Evolutionary conservation across 73 alveolate species (phyloP), one percentile per base, ranked within the genome.

Genomic region (Blepharisma japonicum): DNA sequence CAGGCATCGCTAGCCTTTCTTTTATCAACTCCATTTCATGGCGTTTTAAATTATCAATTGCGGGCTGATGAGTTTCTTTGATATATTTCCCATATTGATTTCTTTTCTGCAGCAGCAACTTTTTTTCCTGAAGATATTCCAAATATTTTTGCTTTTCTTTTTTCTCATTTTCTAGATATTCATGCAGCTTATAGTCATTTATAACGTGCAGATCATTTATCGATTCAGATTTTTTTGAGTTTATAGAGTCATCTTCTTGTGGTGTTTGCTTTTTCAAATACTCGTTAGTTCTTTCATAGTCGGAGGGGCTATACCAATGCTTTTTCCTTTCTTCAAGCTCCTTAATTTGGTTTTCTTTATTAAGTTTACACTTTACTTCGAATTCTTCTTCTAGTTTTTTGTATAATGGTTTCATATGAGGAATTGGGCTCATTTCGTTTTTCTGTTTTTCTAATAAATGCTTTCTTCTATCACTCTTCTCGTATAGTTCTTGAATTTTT

Each of bases 91-190:
- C 74, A 61, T 61, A 61, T 61, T 61, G 74, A 14, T 61, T 61
- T 61, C 23, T 61, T 61, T 61, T 61, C 74, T 61, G 47, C 14
- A 61, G 49, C 2, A 61, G 74, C 14, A n/a, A 14, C 5, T 61
- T 61, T 25, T 61, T 61, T 25, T 61, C 74, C 74, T 14, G 11
- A 14, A 9, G 39, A 14, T 61, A 4, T 3, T 25, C 18, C 2
- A 14, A n/a, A 14, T 20, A 25, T 61, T 61, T 39, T 20, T 61
- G 74, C 74, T 25, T 61, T 61, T 39, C 47, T 25, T 25, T 61
- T 61, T 61, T 61, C 74, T 61, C 49, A 9, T 61, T 39, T 25
- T 61, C 74, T 14, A 61, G 38, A 61, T 61, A 61, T 14, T n/a
- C 74, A 9, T 18, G 74, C 18, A 61, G 23, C 5, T 61, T 61